These are phyloP conservation scores for Podosphaera aphanis DNA, from an alignment of 2,329 filamentous ascomycete species.

Conservation along the genomic window DNA sequence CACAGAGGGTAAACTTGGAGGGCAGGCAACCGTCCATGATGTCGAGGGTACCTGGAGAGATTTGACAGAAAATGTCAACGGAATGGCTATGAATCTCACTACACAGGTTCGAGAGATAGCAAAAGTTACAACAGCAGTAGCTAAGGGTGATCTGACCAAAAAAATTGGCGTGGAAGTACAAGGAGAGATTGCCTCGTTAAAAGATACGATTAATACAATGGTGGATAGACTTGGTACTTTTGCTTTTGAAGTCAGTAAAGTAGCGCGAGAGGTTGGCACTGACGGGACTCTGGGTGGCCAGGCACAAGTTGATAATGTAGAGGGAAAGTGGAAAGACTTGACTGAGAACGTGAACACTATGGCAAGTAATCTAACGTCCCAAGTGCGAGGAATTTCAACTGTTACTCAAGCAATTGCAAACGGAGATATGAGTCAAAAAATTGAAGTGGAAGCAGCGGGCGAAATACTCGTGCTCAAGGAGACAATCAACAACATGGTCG, in stretches of 20 bases:
- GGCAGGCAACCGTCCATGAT: slow-evolving; percentile 86
- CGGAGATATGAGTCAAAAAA: slow-evolving; percentile 87
- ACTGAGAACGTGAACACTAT: slow-evolving; percentile 73
- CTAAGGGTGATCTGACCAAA: slow-evolving; percentile 78
- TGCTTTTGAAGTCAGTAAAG: slow-evolving; percentile 85
- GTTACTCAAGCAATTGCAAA: slow-evolving; percentile 90
- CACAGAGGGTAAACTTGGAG: slow-evolving; percentile 80
- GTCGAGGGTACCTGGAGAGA: slow-evolving; percentile 96
- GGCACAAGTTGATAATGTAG: slow-evolving; percentile 79
- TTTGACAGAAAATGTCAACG: slow-evolving; percentile 85
- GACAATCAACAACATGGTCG: slow-evolving; percentile 98
- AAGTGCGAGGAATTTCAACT: slow-evolving; percentile 75
- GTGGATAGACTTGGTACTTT: slow-evolving; percentile 92
- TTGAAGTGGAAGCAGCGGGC: slow-evolving; percentile 82
- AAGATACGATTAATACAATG: slow-evolving; percentile 98
- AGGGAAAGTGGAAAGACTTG: slow-evolving; percentile 94
- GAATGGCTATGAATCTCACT: slow-evolving; percentile 95
- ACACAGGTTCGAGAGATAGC: slow-evolving; percentile 96
- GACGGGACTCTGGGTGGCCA: slow-evolving; percentile 87
- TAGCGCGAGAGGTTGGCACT: slow-evolving; percentile 86
- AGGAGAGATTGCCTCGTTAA: slow-evolving; percentile 84
- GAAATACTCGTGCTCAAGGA: slow-evolving; percentile 87
- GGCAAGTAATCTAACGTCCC: slow-evolving; percentile 42
- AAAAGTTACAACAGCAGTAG: slow-evolving; percentile 85
- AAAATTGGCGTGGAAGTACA: slow-evolving; percentile 88